A percentile compares a stretch with the other conserved stretches of the same genome.
These are phyloP conservation scores for Brassica incana DNA, from an alignment of 345 rosid genomes.

Conservation along the genomic window DNA sequence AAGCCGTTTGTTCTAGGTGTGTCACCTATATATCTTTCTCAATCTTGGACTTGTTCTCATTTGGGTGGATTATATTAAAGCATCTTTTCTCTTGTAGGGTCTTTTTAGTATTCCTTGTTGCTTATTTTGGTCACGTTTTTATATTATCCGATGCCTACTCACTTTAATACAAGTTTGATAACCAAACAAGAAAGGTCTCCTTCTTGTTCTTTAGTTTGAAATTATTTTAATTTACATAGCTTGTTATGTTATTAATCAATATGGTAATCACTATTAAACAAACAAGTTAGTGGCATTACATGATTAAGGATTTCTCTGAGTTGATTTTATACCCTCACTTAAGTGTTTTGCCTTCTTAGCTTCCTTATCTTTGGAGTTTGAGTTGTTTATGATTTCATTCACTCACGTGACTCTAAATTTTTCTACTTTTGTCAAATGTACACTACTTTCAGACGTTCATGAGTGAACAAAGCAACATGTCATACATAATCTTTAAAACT, in stretches of 20 bases:
- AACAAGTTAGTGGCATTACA: slow-evolving; percentile 26
- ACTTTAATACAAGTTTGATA: not conserved
- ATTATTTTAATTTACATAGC: not conserved
- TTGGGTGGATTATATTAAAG: slow-evolving; percentile 16
- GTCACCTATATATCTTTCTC: slow-evolving; percentile 13
- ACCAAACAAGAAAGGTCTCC: slow-evolving; percentile 12
- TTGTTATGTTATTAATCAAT: slow-evolving; percentile 8
- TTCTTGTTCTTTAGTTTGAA: not conserved
- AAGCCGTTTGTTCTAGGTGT: slow-evolving; percentile 28
- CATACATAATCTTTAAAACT: slow-evolving; percentile 30
- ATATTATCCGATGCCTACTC: slow-evolving; percentile 17
- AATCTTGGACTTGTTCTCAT: slow-evolving; percentile 18
- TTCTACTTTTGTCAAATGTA: slow-evolving; percentile 3
- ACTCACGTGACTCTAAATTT: slow-evolving; percentile 22
- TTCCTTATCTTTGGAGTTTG: slow-evolving; percentile 25
- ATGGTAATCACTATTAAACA: slow-evolving; percentile 13
- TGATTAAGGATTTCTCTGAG: slow-evolving; percentile 10
- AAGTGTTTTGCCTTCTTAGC: slow-evolving; percentile 44
- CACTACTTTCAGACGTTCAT: slow-evolving; percentile 7
- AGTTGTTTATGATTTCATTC: slow-evolving; percentile 31
- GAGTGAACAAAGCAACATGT: slow-evolving; percentile 19
- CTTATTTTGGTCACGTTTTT: slow-evolving; percentile 18
- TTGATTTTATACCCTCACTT: slow-evolving; percentile 32
- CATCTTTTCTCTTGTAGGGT: slow-evolving; percentile 24
- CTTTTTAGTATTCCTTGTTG: not conserved